phyloP scores from a whole-genome alignment of 257 asterid genomes.

The Solanum clarkiae region DNA sequence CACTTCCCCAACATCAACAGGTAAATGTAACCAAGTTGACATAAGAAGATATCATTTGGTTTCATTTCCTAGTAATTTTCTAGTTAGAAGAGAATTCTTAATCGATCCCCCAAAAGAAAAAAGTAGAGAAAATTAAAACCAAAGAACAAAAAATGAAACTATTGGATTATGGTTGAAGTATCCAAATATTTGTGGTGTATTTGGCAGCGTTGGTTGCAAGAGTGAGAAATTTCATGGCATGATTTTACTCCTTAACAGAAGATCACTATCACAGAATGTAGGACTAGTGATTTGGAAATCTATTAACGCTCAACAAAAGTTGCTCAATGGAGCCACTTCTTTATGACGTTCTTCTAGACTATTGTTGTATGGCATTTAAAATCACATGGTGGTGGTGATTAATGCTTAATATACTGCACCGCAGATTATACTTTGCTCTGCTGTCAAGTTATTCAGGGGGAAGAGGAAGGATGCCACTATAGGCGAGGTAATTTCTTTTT shows the following conservation, averaged over 20 bases:
- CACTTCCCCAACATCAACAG: slow-evolving; percentile 99
- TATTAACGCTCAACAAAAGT: neutral
- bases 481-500: slow-evolving; percentile 52
- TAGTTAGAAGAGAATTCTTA: neutral
- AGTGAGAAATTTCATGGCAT: neutral
- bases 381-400: neutral
- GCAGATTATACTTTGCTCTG: slow-evolving; percentile 92
- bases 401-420: neutral
- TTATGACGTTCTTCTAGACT: neutral
- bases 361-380: neutral
- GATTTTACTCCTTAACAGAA: neutral
- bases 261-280: neutral
- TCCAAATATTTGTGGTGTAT: neutral
- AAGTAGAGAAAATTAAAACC: neutral
- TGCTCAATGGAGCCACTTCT: neutral
- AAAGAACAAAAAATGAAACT: neutral
- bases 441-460: slow-evolving; percentile 77
- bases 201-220: neutral
- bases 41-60: neutral
- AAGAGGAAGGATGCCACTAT: slow-evolving; percentile 79
- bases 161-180: neutral
- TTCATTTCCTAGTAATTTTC: neutral
- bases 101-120: neutral
- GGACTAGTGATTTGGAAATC: neutral
- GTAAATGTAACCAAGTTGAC: slow-evolving; percentile 13